Evolutionary conservation across 805 yeast genomes (phyloP), one percentile per base, ranked within the genome.

Genomic region (Pichia thaimueangensis): DNA sequence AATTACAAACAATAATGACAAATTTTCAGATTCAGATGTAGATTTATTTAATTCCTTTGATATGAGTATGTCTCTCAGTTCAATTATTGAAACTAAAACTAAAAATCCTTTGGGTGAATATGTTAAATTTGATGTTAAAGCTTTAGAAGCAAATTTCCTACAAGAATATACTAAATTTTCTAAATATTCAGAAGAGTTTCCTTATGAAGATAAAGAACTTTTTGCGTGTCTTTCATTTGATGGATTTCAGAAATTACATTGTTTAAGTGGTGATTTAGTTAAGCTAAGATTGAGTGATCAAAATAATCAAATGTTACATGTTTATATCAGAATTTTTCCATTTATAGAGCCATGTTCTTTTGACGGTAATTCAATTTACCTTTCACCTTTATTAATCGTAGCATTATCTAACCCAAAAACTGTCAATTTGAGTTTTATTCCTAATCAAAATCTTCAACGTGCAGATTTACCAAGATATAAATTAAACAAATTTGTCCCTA

Each of bases 211-310:
- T 47, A 61, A 63, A 15, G 73, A 70, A 41, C 49, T 68, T n/a
- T 55, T 65, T 23, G 78, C 63, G 0, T 73, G 67, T 43, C 59
- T 80, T 11, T 68, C 71, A 33, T 64, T 78, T 1, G 57, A 62
- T 10, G 80, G 73, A 34, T 63, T 86, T 22, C 68, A 76, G 17
- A 69, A 67, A 19, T 62, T 83, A 22, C 84, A 86, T 0, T 67
- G 76, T 20, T 76, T 82, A 47, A 77, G 82, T 43, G 95, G 95
- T 4, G 93, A 84, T 54, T 59, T 73, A 37, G 79, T 78, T 3
- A 59, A 64, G 12, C 44, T 49, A 4, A 30, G 32, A 4, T 22
- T 3, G 4, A 5, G 19, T 6, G 47, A 41, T 21, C 29, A 27
- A 13, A 37, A 42, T 25, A 16, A 2, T 17, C 22, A 21, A n/a